A percentile compares a stretch with the other conserved stretches of the same genome.
These are phyloP conservation scores for Phialophora chinensis DNA, from an alignment of 2,329 filamentous ascomycete species.

Conservation along the genomic window DNA sequence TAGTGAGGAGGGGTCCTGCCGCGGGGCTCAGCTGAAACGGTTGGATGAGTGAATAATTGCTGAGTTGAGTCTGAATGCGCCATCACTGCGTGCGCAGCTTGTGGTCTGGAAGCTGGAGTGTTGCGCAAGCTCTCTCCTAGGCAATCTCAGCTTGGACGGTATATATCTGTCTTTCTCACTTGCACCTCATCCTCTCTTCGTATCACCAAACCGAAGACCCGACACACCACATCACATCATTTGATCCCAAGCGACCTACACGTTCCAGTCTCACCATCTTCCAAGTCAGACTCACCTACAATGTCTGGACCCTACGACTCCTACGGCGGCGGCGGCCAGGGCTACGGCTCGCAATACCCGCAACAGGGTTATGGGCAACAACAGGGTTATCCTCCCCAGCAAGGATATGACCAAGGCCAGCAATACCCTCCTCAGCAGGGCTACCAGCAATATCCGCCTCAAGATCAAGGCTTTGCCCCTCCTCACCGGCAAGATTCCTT, in stretches of 20 bases:
- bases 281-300: constrained; percentile 7
- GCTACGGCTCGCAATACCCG: constrained; percentile 42
- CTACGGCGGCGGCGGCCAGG: constrained; percentile 39
- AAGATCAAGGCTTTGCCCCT: constrained; percentile 52
- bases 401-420: constrained; percentile 31
- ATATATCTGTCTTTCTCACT: constrained; percentile 13
- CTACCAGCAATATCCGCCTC: constrained; percentile 43
- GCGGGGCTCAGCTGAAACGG: constrained; percentile 29
- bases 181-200: constrained; percentile 1
- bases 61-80: constrained; percentile 15
- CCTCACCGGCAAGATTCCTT: constrained; percentile 48
- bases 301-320: constrained; percentile 62
- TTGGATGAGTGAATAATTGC: constrained; percentile 19
- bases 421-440: constrained; percentile 43
- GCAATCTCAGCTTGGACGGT: constrained; percentile 5
- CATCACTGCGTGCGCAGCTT: not conserved
- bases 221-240: not conserved
- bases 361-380: constrained; percentile 45
- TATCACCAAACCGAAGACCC: not conserved
- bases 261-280: not conserved
- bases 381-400: constrained; percentile 42
- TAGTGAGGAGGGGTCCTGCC: constrained; percentile 20
- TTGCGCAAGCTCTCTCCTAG: constrained; percentile 19
- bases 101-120: constrained; percentile 3
- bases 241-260: not conserved